These are phyloP conservation scores for Teunomyces lycoperdinae DNA, from an alignment of 805 yeast genomes.

Conservation along the genomic window DNA sequence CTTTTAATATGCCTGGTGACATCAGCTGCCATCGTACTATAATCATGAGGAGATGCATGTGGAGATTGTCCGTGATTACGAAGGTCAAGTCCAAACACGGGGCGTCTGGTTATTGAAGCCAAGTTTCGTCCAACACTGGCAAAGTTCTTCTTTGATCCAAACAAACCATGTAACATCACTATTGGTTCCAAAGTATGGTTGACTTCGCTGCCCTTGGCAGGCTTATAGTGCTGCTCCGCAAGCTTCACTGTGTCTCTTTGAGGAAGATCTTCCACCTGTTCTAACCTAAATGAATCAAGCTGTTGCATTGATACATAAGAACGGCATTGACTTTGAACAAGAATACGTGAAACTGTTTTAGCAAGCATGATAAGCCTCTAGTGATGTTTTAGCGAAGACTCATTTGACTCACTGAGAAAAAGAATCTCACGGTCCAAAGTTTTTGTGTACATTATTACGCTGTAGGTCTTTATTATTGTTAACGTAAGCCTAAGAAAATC, in stretches of 20 bases:
- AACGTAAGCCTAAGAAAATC: background rate
- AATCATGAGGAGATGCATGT: conserved; percentile 43
- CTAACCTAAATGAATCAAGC: background rate
- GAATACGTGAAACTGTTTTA: background rate
- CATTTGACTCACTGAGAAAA: background rate
- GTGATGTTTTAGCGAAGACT: too few species aligned
- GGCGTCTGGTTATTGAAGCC: conserved; percentile 25
- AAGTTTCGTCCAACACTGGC: conserved; percentile 36
- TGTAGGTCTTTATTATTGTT: background rate
- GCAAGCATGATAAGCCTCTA: too few species aligned
- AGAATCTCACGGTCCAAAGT: background rate
- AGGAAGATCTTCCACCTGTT: background rate
- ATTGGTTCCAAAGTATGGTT: conserved; percentile 26
- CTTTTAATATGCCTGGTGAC: conserved; percentile 33
- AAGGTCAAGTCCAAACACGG: conserved; percentile 46
- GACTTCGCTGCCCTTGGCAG: conserved; percentile 4
- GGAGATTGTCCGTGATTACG: conserved; percentile 56
- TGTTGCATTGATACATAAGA: background rate
- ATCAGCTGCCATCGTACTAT: conserved; percentile 44
- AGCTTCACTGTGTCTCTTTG: conserved; percentile 2
- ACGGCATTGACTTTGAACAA: background rate
- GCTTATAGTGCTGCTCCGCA: conserved; percentile 6
- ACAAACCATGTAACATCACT: conserved; percentile 52
- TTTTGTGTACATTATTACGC: too few species aligned
- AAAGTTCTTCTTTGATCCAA: conserved; percentile 49